Percentiles rank a stretch among this genome's conserved stretches.
Conservation (phyloP, 179 eudicot species). For the Carnegiea gigantea region DNA sequence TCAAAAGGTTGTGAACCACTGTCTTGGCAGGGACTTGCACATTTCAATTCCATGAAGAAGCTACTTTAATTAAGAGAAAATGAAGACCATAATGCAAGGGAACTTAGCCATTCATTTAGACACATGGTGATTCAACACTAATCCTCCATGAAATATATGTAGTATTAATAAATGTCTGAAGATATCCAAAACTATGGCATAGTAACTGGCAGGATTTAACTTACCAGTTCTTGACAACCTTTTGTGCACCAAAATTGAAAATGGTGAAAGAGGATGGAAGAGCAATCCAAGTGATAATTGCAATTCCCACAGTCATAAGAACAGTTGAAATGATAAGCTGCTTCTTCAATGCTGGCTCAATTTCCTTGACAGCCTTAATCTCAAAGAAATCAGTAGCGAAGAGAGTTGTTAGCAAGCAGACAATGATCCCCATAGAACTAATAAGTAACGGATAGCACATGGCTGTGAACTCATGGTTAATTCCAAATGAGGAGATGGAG, state of each 20-base stretch:
- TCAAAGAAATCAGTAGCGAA: slow-evolving; percentile 14
- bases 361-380: slow-evolving; percentile 14
- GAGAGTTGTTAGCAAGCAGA: slow-evolving; percentile 11
- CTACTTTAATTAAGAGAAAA: not conserved
- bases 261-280: slow-evolving; percentile 20
- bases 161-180: not conserved
- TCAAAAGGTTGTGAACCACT: too few species aligned
- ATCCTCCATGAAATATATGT: not conserved
- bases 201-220: not conserved
- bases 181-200: not conserved
- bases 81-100: not conserved
- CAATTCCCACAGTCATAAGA: slow-evolving; percentile 14
- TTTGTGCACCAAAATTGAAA: slow-evolving; percentile 12
- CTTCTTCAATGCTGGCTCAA: slow-evolving; percentile 13
- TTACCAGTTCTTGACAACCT: slow-evolving; percentile 15
- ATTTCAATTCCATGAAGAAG: not conserved
- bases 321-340: slow-evolving; percentile 9
- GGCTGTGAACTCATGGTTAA: slow-evolving; percentile 72
- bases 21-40: not conserved
- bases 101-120: not conserved
- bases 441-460: slow-evolving; percentile 75
- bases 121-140: not conserved
- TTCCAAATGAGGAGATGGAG: slow-evolving; percentile 86
- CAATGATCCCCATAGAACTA: slow-evolving; percentile 65
- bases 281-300: slow-evolving; percentile 14